Evolutionary conservation across 2,329 filamentous ascomycete species (phyloP).

Genomic region (Blastomyces emzantsi): DNA sequence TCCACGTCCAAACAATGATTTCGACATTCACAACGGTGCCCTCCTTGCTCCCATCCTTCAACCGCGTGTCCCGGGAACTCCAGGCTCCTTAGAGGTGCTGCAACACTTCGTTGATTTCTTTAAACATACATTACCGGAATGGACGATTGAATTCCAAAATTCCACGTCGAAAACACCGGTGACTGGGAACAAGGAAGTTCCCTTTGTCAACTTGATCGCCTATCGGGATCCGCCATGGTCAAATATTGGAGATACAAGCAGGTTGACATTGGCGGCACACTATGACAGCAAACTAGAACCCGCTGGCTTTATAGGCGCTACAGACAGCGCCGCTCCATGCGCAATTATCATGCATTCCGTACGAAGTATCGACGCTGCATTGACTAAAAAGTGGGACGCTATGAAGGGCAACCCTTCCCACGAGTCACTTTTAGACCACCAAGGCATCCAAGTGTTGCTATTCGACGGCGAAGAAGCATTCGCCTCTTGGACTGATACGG

Average conservation of each 20-base stretch:
- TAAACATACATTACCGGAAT: slow-evolving; percentile 59
- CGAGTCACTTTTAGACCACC: slow-evolving; percentile 53
- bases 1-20: slow-evolving; percentile 62
- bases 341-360: slow-evolving; percentile 87
- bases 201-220: slow-evolving; percentile 81
- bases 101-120: slow-evolving; percentile 83
- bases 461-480: slow-evolving; percentile 96
- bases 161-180: slow-evolving; percentile 76
- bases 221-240: slow-evolving; percentile 82
- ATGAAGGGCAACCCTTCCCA: slow-evolving; percentile 48
- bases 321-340: slow-evolving; percentile 87
- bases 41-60: slow-evolving; percentile 80
- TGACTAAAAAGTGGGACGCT: slow-evolving; percentile 72
- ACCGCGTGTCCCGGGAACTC: slow-evolving; percentile 79
- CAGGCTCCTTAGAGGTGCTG: slow-evolving; percentile 62
- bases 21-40: slow-evolving; percentile 65
- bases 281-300: slow-evolving; percentile 81
- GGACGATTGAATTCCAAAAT: slow-evolving; percentile 79
- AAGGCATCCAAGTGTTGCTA: slow-evolving; percentile 79
- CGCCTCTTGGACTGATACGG: slow-evolving; percentile 63
- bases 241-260: slow-evolving; percentile 61
- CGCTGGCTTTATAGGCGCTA: slow-evolving; percentile 83
- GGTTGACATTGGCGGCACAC: slow-evolving; percentile 83
- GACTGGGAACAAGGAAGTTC: slow-evolving; percentile 59
- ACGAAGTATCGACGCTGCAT: slow-evolving; percentile 64